Percentiles rank a stretch among this genome's conserved stretches.
Conservation (phyloP, 495 filamentous ascomycete genomes). For the Entonaema liquescens region DNA sequence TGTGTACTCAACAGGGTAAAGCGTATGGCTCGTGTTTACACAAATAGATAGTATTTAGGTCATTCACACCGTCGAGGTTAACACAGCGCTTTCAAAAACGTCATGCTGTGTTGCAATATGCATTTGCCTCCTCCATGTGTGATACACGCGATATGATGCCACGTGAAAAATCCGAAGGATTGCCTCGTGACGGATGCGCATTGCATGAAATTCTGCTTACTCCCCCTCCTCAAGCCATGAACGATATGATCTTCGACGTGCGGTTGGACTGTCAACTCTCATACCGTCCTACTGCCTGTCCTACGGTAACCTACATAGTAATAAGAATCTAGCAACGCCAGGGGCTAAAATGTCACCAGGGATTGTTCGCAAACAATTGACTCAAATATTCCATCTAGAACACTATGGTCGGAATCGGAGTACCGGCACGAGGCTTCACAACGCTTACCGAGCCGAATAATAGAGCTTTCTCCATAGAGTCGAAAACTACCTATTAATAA, state of each 20-base stretch:
- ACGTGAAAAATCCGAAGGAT: constrained; percentile 42
- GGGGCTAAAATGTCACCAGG: constrained; percentile 10
- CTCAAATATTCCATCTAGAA: constrained; percentile 1
- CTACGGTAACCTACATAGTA: constrained; percentile 3
- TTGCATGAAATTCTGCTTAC: constrained; percentile 43
- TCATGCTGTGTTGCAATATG: constrained; percentile 32
- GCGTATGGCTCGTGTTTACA: background rate
- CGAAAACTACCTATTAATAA: background rate
- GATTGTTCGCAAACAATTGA: constrained; percentile 20
- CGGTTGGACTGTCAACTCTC: constrained; percentile 11
- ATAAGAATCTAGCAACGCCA: constrained; percentile 10
- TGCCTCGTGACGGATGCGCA: constrained; percentile 39
- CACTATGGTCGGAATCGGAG: background rate
- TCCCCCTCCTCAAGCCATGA: constrained; percentile 31
- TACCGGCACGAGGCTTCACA: constrained; percentile 11
- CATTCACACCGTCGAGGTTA: constrained; percentile 13
- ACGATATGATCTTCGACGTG: constrained; percentile 12
- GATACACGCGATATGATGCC: constrained; percentile 21
- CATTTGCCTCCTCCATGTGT: constrained; percentile 8
- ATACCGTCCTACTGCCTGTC: background rate
- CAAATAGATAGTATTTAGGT: constrained; percentile 3
- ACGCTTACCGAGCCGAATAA: background rate
- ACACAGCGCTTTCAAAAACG: constrained; percentile 23
- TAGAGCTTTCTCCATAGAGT: background rate
- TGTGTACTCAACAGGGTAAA: background rate